Base-by-base conservation (phyloP, 345 rosid species). In the Trapa bicornis region DNA sequence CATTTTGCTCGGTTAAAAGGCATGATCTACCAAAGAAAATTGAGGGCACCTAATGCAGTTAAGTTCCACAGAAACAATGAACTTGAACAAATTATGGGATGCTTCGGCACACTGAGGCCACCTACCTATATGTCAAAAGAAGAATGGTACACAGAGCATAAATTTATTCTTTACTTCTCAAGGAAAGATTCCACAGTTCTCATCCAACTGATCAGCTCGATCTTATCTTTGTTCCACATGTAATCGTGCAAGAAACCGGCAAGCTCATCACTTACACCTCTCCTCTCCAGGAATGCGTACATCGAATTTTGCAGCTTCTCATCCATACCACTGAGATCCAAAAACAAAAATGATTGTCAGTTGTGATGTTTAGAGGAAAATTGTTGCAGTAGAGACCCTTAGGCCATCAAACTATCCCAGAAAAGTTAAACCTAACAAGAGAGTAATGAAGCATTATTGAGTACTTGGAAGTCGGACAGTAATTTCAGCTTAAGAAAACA, bases 191-290 rank as follows among this genome's bases (percentile, higher is more conserved):
- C 87, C 47, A 93, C 80, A 37, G 81, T 80, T 73, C 72, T 77
- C 85, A 93, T 80, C 97, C 97, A 93, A 73, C 83, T 75, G 68
- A 85, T 71, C 72, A 69, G 81, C 77, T 93, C 97, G 2, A 74
- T 75, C 79, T 78, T 86, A 56, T 73, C 87, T 80, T 89, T 92
- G 82, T 81, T 89, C 70, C 72, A 75, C 86, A 92, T 81, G 77
- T 83, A 88, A 70, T 62, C 77, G 73, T 89, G 98, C 82, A 92
- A 85, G 81, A 92, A 86, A 71, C 41, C 76, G 4, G 96, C 89
- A 69, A 89, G 78, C 13, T 83, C 77, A 61, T 88, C 93, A 48
- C 77, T 70, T 62, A 92, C 78, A 61, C 87, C 86, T 70, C 98
- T 80, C 74, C 74, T 80, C 50, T 86, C 96, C 72, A 92, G 70